phyloP scores from a whole-genome alignment of 768 basidiomycete genomes.

The Tremella fuciformis region DNA sequence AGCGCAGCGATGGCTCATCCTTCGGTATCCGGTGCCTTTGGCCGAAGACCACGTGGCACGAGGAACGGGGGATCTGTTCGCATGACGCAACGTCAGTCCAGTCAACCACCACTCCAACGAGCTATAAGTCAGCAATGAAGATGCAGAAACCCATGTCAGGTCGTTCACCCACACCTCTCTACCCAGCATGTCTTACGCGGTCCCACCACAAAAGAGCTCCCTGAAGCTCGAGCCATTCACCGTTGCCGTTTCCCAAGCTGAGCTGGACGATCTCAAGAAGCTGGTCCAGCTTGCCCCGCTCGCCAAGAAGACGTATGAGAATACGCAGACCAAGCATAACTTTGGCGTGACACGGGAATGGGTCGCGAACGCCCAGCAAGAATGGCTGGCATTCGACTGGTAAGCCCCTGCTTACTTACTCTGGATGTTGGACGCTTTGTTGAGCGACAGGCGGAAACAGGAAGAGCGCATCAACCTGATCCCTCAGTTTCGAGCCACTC shows the following conservation, averaged over 20 bases:
- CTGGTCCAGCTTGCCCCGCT: constrained; percentile 20
- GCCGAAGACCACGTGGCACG: too few species aligned
- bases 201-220: too few species aligned
- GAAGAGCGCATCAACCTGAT: constrained; percentile 31
- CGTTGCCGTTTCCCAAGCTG: constrained; percentile 23
- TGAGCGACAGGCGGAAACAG: constrained; percentile 21
- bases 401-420: constrained; percentile 3
- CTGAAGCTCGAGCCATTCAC: constrained; percentile 21
- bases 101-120: too few species aligned
- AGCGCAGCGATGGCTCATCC: too few species aligned
- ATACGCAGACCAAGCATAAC: constrained; percentile 17
- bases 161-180: too few species aligned
- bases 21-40: too few species aligned
- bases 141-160: too few species aligned
- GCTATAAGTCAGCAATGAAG: too few species aligned
- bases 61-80: too few species aligned
- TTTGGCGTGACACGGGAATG: constrained; percentile 29
- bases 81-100: too few species aligned
- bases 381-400: constrained; percentile 36
- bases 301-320: constrained; percentile 34
- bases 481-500: constrained; percentile 19
- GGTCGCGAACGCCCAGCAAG: constrained; percentile 22
- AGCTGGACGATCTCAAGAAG: constrained; percentile 32
- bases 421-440: background rate
- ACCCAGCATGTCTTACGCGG: too few species aligned